These are phyloP conservation scores for Phytophthora gonapodyides DNA, from an alignment of 352 stramenopile species.

Conservation along the genomic window DNA sequence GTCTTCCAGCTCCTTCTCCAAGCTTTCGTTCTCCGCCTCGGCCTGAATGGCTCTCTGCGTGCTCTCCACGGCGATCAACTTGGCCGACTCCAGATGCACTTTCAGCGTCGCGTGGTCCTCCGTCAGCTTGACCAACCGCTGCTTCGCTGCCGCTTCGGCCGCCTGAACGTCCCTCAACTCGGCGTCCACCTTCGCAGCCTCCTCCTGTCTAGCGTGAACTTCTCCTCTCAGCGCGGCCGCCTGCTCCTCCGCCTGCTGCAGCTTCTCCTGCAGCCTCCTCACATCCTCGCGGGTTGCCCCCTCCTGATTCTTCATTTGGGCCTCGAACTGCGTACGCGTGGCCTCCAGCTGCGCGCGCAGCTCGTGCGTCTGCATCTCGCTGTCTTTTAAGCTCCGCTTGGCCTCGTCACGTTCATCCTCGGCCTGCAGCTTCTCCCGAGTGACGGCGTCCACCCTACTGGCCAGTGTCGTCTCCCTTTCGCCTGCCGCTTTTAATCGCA, in stretches of 20 bases:
- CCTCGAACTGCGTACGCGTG: slow-evolving; percentile 31
- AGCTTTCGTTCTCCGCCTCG: slow-evolving; percentile 48
- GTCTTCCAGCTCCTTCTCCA: slow-evolving; percentile 31
- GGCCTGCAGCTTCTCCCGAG: slow-evolving; percentile 46
- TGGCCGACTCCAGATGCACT: slow-evolving; percentile 46
- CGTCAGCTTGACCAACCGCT: slow-evolving; percentile 67
- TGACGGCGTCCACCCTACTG: slow-evolving; percentile 22
- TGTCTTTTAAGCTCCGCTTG: slow-evolving; percentile 3
- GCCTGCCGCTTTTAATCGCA: slow-evolving; percentile 18
- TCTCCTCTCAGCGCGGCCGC: slow-evolving; percentile 53
- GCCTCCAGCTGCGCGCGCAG: slow-evolving; percentile 35
- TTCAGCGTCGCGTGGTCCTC: slow-evolving; percentile 59
- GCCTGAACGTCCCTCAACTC: slow-evolving; percentile 48
- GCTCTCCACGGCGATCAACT: slow-evolving; percentile 40
- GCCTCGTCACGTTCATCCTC: slow-evolving; percentile 34
- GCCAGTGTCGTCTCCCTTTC: slow-evolving; percentile 20
- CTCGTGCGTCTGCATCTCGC: slow-evolving; percentile 27
- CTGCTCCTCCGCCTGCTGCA: slow-evolving; percentile 47
- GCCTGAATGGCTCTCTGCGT: slow-evolving; percentile 42
- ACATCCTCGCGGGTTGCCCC: slow-evolving; percentile 39
- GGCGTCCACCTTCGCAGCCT: slow-evolving; percentile 41
- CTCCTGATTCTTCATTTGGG: slow-evolving; percentile 33
- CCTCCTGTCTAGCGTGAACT: slow-evolving; percentile 56
- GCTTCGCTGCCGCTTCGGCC: slow-evolving; percentile 39
- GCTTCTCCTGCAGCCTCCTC: slow-evolving; percentile 30